A percentile compares a stretch with the other conserved stretches of the same genome.
These are phyloP conservation scores for Pholiota molesta DNA, from an alignment of 768 basidiomycete species.

Conservation along the genomic window DNA sequence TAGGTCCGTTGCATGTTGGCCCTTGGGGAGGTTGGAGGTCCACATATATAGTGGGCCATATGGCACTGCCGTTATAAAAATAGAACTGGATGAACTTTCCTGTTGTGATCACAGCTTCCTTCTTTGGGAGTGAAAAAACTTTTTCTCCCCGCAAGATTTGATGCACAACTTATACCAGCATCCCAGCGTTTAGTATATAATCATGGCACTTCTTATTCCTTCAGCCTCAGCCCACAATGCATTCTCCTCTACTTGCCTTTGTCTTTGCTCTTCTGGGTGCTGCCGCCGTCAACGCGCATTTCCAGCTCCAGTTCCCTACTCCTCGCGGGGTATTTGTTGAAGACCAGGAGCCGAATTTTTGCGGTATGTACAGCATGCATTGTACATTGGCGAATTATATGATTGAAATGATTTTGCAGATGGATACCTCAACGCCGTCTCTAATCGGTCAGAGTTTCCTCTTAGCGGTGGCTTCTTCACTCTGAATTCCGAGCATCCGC, in stretches of 20 bases:
- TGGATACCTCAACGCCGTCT: conserved; percentile 56
- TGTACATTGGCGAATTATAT: background rate
- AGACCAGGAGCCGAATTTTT: conserved; percentile 60
- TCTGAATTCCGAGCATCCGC: conserved; percentile 66
- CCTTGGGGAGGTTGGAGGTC: too few species aligned
- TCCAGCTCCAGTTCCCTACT: conserved; percentile 75
- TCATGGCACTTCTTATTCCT: background rate
- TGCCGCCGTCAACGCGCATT: conserved; percentile 66
- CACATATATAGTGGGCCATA: background rate
- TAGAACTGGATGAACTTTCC: conserved; percentile 1
- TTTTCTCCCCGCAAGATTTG: conserved; percentile 11
- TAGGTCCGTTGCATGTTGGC: background rate
- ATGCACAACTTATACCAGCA: background rate
- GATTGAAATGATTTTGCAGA: conserved; percentile 41
- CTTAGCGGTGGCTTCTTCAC: conserved; percentile 61
- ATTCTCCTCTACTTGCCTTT: conserved; percentile 21
- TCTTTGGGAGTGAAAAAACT: conserved; percentile 12
- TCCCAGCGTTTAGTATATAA: background rate
- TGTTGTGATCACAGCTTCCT: conserved; percentile 2
- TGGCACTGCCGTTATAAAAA: conserved; percentile 1
- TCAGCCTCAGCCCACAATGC: conserved; percentile 19
- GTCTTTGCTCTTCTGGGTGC: conserved; percentile 40
- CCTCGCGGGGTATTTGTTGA: conserved; percentile 74
- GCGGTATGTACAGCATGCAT: conserved; percentile 46
- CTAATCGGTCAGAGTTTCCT: conserved; percentile 71